Evolutionary conservation across 495 filamentous ascomycete species (phyloP).

Genomic region (Daldinia concentrica): DNA sequence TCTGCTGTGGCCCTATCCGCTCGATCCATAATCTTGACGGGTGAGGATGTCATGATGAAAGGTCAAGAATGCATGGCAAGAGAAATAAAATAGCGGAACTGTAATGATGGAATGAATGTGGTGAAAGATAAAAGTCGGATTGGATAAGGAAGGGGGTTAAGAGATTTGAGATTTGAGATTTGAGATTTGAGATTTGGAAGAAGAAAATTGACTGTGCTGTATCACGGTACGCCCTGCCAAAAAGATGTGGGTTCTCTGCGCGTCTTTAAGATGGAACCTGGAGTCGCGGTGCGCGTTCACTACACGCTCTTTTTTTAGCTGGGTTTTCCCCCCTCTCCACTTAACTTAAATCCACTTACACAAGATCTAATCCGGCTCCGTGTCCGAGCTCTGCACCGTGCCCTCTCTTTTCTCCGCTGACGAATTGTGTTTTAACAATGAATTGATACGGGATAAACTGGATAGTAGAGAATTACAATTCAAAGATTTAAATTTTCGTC

Average conservation of each 20-base stretch:
- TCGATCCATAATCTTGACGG: constrained; percentile 43
- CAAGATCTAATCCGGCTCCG: constrained; percentile 7
- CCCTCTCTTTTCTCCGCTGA: not conserved
- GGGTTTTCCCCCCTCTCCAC: constrained; percentile 34
- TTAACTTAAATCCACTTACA: constrained; percentile 24
- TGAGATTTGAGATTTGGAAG: constrained; percentile 25
- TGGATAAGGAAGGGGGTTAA: constrained; percentile 28
- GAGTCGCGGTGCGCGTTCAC: constrained; percentile 43
- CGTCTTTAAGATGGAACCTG: constrained; percentile 38
- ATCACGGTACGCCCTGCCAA: constrained; percentile 37
- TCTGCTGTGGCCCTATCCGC: constrained; percentile 30
- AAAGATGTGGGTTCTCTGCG: constrained; percentile 39
- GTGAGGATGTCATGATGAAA: constrained; percentile 43
- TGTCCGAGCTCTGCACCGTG: constrained; percentile 20
- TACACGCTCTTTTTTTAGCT: constrained; percentile 42
- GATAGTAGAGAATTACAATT: constrained; percentile 1
- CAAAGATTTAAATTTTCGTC: constrained; percentile 6
- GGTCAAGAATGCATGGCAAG: constrained; percentile 38
- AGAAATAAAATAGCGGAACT: constrained; percentile 2
- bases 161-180: constrained; percentile 21
- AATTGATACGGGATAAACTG: constrained; percentile 9
- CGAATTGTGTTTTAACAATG: not conserved
- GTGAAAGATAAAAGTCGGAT: constrained; percentile 16
- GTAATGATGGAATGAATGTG: constrained; percentile 26
- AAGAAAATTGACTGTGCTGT: constrained; percentile 34